Evolutionary conservation across 768 basidiomycete genomes (phyloP).

Genomic region (Boletus coccyginus): DNA sequence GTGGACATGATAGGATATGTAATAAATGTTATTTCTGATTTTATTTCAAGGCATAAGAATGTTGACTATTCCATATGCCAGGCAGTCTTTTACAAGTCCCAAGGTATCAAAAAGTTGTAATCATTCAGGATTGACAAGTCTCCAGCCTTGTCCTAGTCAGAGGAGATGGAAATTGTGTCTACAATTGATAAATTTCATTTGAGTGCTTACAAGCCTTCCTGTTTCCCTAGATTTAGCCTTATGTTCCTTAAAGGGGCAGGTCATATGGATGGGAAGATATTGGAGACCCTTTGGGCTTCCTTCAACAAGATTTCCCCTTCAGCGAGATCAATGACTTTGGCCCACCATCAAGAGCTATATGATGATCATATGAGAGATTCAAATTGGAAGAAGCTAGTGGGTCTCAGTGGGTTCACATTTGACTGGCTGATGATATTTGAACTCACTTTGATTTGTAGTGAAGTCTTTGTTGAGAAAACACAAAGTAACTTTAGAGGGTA

Average conservation of each 20-base stretch:
- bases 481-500: not conserved
- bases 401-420: not conserved
- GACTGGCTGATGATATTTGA: no score
- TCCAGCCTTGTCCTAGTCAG: not conserved
- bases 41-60: conserved; percentile 26
- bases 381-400: not conserved
- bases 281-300: conserved; percentile 33
- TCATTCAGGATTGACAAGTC: conserved; percentile 26
- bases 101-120: not conserved
- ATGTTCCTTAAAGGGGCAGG: conserved; percentile 24
- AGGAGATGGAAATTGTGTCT: conserved; percentile 1
- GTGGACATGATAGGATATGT: not conserved
- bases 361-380: conserved; percentile 3
- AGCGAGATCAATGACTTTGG: conserved; percentile 18
- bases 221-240: conserved; percentile 21
- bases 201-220: conserved; percentile 26
- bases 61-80: conserved; percentile 28
- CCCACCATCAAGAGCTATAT: conserved; percentile 25
- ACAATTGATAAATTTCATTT: conserved; percentile 32
- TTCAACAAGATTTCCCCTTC: conserved; percentile 28
- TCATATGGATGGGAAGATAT: conserved; percentile 31
- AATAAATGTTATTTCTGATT: not conserved
- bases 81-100: conserved; percentile 9
- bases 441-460: not conserved
- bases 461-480: not conserved